These are phyloP conservation scores for Hemileccinum rubropunctum DNA, from an alignment of 768 basidiomycete genomes.

Conservation along the genomic window DNA sequence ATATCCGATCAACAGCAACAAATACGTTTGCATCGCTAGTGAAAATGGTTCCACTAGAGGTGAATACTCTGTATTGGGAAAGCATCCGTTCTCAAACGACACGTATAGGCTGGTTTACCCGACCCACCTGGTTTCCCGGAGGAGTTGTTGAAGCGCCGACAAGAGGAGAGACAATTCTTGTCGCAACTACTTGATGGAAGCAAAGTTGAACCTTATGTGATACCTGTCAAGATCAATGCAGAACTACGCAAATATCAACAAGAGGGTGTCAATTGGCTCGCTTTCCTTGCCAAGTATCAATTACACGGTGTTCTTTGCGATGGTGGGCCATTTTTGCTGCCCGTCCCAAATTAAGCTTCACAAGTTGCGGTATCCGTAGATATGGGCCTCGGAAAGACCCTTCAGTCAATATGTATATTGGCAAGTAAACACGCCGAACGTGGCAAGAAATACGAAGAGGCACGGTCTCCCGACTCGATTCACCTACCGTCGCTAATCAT, in stretches of 20 bases:
- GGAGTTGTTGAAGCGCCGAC: constrained; percentile 81
- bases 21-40: constrained; percentile 96
- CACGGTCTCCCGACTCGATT: constrained; percentile 68
- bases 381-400: constrained; percentile 98
- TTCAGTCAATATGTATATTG: constrained; percentile 96
- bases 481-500: constrained; percentile 93
- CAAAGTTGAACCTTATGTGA: constrained; percentile 86
- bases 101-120: constrained; percentile 83
- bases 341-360: not conserved
- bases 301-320: constrained; percentile 97
- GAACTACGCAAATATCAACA: constrained; percentile 97
- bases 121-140: constrained; percentile 91
- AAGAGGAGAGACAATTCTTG: constrained; percentile 87
- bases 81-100: not conserved
- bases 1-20: constrained; percentile 91
- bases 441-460: constrained; percentile 59
- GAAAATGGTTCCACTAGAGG: constrained; percentile 98
- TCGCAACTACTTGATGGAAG: constrained; percentile 91
- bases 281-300: constrained; percentile 97
- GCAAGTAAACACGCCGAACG: constrained; percentile 93
- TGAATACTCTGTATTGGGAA: constrained; percentile 30
- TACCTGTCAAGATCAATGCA: constrained; percentile 88
- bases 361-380: constrained; percentile 46
- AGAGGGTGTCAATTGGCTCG: constrained; percentile 98
- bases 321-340: constrained; percentile 48